Evolutionary conservation across 2,329 filamentous ascomycete genomes (phyloP), one percentile per base, ranked within the genome.

Genomic region (Juglanconis juglandina): DNA sequence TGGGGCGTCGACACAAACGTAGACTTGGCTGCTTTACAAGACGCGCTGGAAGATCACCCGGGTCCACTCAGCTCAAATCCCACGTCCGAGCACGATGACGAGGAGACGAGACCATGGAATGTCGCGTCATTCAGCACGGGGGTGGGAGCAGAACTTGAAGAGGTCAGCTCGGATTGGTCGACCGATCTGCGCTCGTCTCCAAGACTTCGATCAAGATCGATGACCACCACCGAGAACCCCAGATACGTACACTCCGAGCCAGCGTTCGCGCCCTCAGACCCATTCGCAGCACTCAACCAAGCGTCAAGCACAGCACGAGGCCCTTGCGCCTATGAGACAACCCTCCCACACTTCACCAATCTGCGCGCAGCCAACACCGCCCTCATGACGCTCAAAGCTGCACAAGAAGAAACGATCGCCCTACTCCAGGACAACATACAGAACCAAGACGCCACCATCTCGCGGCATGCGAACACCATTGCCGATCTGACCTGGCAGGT

Each of bases 361-460:
- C 32, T 62, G 14, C 52, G 41, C 9, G 53, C 53, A 34, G 9
- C 35, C 53, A 57, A 54, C 44, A 54, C 13, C 24, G 47, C 61
- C 7, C 55, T 57, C 17, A 13, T 51, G 13, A 14, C 55, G 11
- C 55, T 57, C 30, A 50, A 51, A 30, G 55, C 14, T 11, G 24
- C 35, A 9, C 55, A 57, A 6, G 55, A 57, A n/a, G 35, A 30
- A 30, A 53, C 49, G 5, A 53, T 60, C 39, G 53, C 59, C 24
- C 33, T 11, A 13, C 50, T 57, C 34, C 52, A n/a, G 32, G 53
- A 52, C 7, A 54, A 50, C 11, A 58, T 59, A 30, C 47, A 44
- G 33, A 34, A 41, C 9, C 37, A 53, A 44, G 55, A 49, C 13
- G 35, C 34, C 13, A 14, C 33, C 39, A 53, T 52, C 41, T 41